Evolutionary conservation across 1,284 basidiomycete species (phyloP), one percentile per base, ranked within the genome.

Genomic region (Boletus semigastroideus): DNA sequence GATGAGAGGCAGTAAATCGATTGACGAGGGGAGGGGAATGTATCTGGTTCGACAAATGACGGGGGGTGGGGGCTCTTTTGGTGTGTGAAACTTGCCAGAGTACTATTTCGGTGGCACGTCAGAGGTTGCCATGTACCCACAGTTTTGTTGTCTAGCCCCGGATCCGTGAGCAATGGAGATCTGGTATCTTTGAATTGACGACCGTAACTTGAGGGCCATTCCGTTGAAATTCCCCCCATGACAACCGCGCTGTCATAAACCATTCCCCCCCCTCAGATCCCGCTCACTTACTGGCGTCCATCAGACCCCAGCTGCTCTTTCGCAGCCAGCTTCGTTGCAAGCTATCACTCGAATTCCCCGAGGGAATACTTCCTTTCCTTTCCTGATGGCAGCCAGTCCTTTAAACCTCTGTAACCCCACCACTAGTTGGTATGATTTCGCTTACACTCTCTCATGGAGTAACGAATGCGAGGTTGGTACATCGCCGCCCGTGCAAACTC

Each of bases 21-120:
- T 76, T 19, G 83, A 84, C 58, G 81, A 82, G 63, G 83, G 83
- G 4, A 72, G 83, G 54, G 84, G 83, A 28, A 83, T 85, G 80
- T 83, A 77, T 64, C 68, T 86, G 48, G 82, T 85, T 34, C 72
- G 77, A 59, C 87, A 90, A 66, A 74, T 90, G 74, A 90, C 88
- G 6, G 87, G 86, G 27, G 74, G 73, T 13, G 70, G 67, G 31
- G 62, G 56, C 39, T 57, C 66, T 1, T 57, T 58, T 53, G 63
- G 34, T 19, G 53, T 60, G 46, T 71, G 61, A 69, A 25, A 20
- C 30, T 47, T 37, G 27, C 22, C 16, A 20, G 34, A 22, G 20
- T 31, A 17, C 1, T 17, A 16, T 48, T 36, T 42, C 13, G 10
- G 41, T 49, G 25, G 25, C 39, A 17, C 45, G 5, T 36, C 9